Conservation (phyloP, 2,329 filamentous ascomycete genomes). For the Leptoxyphium fumago region DNA sequence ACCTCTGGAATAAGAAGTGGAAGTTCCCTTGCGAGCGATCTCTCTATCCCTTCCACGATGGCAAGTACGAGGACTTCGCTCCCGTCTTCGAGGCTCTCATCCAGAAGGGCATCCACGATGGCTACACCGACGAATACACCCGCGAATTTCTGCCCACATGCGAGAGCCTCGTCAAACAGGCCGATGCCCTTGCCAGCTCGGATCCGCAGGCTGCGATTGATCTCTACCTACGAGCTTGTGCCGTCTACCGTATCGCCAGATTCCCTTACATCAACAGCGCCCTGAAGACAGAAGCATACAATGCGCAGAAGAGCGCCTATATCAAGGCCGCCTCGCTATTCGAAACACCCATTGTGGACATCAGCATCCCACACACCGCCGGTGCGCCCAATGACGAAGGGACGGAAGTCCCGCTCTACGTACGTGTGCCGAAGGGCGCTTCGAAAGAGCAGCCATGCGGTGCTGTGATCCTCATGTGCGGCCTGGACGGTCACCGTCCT, state of each 20-base stretch:
- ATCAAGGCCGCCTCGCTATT: constrained; percentile 21
- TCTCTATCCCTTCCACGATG: constrained; percentile 22
- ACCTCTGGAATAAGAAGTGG: constrained; percentile 31
- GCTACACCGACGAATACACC: constrained; percentile 24
- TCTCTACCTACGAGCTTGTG: constrained; percentile 22
- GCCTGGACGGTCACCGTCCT: constrained; percentile 47
- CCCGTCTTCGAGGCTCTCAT: constrained; percentile 24
- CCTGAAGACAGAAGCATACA: constrained; percentile 20
- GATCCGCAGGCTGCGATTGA: constrained; percentile 17
- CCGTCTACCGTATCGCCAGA: constrained; percentile 22
- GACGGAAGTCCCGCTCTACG: constrained; percentile 24
- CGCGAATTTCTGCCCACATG: constrained; percentile 22
- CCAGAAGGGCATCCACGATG: constrained; percentile 22
- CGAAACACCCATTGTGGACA: constrained; percentile 23
- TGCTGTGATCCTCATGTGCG: constrained; percentile 43
- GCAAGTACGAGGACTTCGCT: constrained; percentile 23
- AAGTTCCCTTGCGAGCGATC: constrained; percentile 18
- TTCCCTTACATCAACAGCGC: constrained; percentile 24
- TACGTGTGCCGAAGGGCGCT: constrained; percentile 21
- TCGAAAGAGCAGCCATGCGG: constrained; percentile 24
- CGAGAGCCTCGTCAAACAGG: constrained; percentile 17
- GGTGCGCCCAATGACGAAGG: constrained; percentile 20
- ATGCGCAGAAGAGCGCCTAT: constrained; percentile 23
- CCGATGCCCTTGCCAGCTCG: constrained; percentile 10
- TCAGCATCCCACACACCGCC: constrained; percentile 25